Conservation (phyloP, 2,329 filamentous ascomycete species). For the Dactylellina sp. region DNA sequence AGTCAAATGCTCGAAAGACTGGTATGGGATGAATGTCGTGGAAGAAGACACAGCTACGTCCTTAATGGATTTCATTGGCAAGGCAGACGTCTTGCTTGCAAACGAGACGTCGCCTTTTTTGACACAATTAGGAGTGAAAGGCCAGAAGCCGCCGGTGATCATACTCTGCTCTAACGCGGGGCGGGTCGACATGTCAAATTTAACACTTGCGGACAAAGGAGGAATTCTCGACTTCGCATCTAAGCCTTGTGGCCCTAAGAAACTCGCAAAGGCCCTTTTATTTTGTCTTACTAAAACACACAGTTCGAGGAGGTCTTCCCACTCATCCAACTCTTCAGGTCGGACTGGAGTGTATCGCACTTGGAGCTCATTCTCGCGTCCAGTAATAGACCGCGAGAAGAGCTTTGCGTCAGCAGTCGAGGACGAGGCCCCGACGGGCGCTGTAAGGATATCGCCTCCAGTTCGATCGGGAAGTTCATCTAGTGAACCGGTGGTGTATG, state of each 20-base stretch:
- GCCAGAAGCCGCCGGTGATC: conserved; percentile 60
- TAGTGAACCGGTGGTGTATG: conserved; percentile 46
- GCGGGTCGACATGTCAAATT: conserved; percentile 57
- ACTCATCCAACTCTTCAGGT: conserved; percentile 32
- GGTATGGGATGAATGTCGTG: conserved; percentile 63
- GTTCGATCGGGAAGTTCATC: conserved; percentile 47
- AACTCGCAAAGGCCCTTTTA: conserved; percentile 63
- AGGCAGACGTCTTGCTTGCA: conserved; percentile 30
- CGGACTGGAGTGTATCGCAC: conserved; percentile 30
- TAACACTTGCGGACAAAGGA: conserved; percentile 46
- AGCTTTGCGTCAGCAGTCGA: conserved; percentile 25
- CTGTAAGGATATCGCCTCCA: conserved; percentile 41
- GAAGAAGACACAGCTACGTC: conserved; percentile 23
- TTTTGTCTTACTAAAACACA: conserved; percentile 61
- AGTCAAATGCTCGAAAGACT: conserved; percentile 61
- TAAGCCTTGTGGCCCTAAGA: conserved; percentile 64
- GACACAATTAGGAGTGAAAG: conserved; percentile 25
- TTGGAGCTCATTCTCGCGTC: conserved; percentile 29
- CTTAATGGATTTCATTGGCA: conserved; percentile 39
- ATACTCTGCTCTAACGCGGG: conserved; percentile 63
- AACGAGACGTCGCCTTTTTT: conserved; percentile 48
- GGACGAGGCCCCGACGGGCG: conserved; percentile 26
- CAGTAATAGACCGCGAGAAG: conserved; percentile 26
- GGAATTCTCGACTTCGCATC: conserved; percentile 62
- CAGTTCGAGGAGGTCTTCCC: conserved; percentile 37